A percentile compares a stretch with the other conserved stretches of the same genome.
Evolutionary conservation across 2,329 filamentous ascomycete species (phyloP).

Genomic region (Penicillium griseofulvum): DNA sequence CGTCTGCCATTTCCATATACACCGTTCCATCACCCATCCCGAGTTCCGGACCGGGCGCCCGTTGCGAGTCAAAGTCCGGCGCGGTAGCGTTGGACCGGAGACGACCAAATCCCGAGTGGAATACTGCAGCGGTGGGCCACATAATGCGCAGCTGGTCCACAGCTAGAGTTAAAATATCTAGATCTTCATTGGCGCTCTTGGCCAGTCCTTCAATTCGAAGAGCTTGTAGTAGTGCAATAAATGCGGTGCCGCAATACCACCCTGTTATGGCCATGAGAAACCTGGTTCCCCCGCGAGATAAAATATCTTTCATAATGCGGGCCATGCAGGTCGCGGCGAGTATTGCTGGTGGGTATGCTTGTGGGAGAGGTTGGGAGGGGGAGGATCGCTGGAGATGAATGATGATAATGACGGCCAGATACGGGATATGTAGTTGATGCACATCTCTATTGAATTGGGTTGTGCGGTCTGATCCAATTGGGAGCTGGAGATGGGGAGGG

Average conservation of each 20-base stretch:
- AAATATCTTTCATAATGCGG: conserved; percentile 40
- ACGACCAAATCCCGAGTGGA: conserved; percentile 24
- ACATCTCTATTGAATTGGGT: background rate
- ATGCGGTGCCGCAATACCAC: conserved; percentile 46
- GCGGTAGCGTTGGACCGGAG: conserved; percentile 27
- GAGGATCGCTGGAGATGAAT: conserved; percentile 37
- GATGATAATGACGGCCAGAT: background rate
- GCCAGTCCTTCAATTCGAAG: conserved; percentile 33
- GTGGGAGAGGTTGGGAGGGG: conserved; percentile 40
- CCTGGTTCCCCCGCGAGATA: conserved; percentile 39
- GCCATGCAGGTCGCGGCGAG: conserved; percentile 42
- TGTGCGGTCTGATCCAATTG: conserved; percentile 15
- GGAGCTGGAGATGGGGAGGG: conserved; percentile 35
- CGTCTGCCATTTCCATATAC: conserved; percentile 15
- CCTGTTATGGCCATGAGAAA: conserved; percentile 47
- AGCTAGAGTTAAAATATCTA: conserved; percentile 33
- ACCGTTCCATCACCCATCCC: conserved; percentile 11
- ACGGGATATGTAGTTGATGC: background rate
- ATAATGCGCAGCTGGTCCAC: conserved; percentile 34
- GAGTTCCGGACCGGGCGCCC: conserved; percentile 8
- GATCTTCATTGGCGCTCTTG: conserved; percentile 32
- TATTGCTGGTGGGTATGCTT: conserved; percentile 38
- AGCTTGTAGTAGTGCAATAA: conserved; percentile 44
- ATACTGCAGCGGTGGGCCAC: conserved; percentile 41
- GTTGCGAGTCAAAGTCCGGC: conserved; percentile 9